These are phyloP conservation scores for Claviceps humidiphila DNA, from an alignment of 2,329 filamentous ascomycete species.

Conservation along the genomic window DNA sequence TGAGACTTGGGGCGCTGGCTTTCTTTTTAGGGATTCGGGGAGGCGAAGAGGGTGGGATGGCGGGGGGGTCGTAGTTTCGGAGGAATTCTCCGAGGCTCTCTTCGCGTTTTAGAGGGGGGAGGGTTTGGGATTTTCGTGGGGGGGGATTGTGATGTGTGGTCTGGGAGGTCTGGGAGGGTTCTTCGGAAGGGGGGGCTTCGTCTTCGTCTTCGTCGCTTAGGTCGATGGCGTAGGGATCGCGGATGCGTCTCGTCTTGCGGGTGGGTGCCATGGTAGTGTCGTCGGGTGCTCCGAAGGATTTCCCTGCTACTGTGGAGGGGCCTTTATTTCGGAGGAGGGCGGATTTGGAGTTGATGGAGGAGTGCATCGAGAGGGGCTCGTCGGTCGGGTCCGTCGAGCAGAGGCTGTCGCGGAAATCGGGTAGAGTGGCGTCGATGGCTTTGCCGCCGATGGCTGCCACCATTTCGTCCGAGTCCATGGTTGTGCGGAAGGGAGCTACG, in stretches of 20 bases:
- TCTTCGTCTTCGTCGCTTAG: constrained; percentile 49
- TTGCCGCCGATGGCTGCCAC: constrained; percentile 37
- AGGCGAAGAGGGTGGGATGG: constrained; percentile 27
- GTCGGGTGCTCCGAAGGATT: constrained; percentile 35
- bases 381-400: constrained; percentile 45
- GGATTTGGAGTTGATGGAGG: constrained; percentile 62
- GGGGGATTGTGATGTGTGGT: no score
- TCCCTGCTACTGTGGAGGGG: constrained; percentile 15
- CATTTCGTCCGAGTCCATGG: constrained; percentile 77
- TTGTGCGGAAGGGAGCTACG: constrained; percentile 74
- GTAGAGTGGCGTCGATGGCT: constrained; percentile 44
- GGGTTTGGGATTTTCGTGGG: constrained; percentile 13
- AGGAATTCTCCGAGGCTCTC: constrained; percentile 66
- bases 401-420: constrained; percentile 42
- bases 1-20: constrained; percentile 47
- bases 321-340: constrained; percentile 43
- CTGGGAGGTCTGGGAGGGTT: no score
- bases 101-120: constrained; percentile 33
- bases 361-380: constrained; percentile 40
- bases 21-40: constrained; percentile 44
- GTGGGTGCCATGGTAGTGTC: constrained; percentile 50
- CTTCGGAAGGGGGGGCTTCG: constrained; percentile 19
- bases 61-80: constrained; percentile 53
- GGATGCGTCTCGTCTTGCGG: constrained; percentile 63
- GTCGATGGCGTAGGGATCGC: constrained; percentile 91